Base-by-base conservation (phyloP, 202 grass and related monocot species). In the Digitaria exilis region DNA sequence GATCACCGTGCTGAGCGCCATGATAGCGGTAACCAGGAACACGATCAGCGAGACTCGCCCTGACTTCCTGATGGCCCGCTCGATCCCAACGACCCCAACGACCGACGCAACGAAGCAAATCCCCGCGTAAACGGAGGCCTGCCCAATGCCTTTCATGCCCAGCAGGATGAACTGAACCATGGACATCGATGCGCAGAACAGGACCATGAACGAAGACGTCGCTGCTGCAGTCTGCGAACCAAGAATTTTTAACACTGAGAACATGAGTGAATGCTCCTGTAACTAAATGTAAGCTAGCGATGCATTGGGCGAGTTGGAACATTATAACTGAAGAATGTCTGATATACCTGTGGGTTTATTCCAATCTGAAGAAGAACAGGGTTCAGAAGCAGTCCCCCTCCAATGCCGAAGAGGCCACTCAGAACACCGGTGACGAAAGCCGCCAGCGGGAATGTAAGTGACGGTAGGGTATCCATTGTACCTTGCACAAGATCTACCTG, bases 291-390 rank as follows among this genome's bases (percentile, higher is more conserved):
- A 51, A n/a, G n/a, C 18, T 50, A 19, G 14, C 58, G 15, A 71
- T 42, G 18, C 9, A 37, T 44, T 15, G 9, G 42, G 29, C 41
- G 19, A 5, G 25, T 21, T 11, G 29, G 29, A 71, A 18, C 75
- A 79, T 18, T 69, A 51, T 24, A 58, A 54, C 19, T 21, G 51
- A 9, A n/a, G n/a, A 54, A 54, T 37, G 2, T 46, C 15, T 0
- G n/a, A 7, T n/a, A 39, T 78, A 94, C 95, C 90, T 88, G 85
- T 0, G 95, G 95, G 17, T 85, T 81, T 58, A 98, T 78, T 13
- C 95, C 95, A 14, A 98, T 98, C 34, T 93, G 90, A 65, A 98
- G 88, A 69, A 98, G 93, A 22, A 91, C 82, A 24, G 95, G 95
- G 82, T 91, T 98, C 8, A 95, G 84, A 69, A 98, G 83, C 17